Evolutionary conservation across 768 basidiomycete species (phyloP), one percentile per base, ranked within the genome.

Genomic region (Lepiota subincarnata): DNA sequence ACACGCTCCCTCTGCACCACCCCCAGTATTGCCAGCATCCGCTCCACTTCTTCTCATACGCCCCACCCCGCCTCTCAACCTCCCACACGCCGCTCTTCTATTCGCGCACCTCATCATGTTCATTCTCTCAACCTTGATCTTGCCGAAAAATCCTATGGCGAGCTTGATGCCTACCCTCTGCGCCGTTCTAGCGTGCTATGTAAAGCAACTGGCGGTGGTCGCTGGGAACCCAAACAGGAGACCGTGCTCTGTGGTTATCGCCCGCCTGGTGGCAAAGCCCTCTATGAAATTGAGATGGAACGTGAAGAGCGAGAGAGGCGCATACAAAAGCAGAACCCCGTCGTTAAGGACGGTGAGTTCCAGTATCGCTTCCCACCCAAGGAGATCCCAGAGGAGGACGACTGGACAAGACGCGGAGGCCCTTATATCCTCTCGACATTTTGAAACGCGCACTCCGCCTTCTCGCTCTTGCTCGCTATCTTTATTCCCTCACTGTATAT

Each of bases 151-250:
- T 81, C 81, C 1, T 82, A 80, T 53, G 87, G 87, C 55, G 86
- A 87, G 64, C 76, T 91, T 24, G 83, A 83, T 47, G 78, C 84
- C 1, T 91, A 91, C 59, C 89, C 89, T 1, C 79, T 91, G 18
- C 75, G 78, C 39, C 80, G 82, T 51, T 79, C 83, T 2, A 81
- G 79, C 60, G 72, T 78, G 45, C 75, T 89, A 12, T 92, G 89
- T 71, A 92, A 91, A 60, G 85, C 84, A 1, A 80, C 81, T 16
- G 89, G 89, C 42, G 87, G 87, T 12, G 89, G 89, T 13, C 81
- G 89, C 31, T 91, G 89, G 89, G 79, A 81, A 58, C 89, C 89
- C 31, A 85, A 83, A 61, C 77, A 75, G 26, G 67, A 68, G 8
- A 70, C 75, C 1, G 70, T 68, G 57, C 59, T 76, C 53, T 68